Evolutionary conservation across 2,329 filamentous ascomycete species (phyloP).

Genomic region (Alternaria tenuissima): DNA sequence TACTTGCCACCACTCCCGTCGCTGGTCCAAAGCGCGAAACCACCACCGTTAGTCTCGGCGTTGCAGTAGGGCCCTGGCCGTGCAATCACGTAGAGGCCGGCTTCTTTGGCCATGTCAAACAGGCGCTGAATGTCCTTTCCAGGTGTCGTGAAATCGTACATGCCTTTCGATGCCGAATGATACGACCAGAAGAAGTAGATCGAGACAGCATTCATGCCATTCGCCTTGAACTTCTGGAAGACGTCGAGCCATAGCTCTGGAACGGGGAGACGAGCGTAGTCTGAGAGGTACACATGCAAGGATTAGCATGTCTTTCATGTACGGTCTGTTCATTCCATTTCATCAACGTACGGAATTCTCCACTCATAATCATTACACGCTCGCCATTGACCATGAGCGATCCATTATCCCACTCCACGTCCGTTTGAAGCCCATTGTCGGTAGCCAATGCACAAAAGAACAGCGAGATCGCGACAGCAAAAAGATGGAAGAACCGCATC

Average conservation of each 20-base stretch:
- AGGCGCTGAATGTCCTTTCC: slow-evolving; percentile 62
- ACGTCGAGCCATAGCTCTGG: slow-evolving; percentile 64
- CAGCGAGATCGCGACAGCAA: slow-evolving; percentile 16
- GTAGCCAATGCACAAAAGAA: slow-evolving; percentile 27
- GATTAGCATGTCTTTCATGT: background rate
- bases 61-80: slow-evolving; percentile 63
- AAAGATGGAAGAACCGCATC: slow-evolving; percentile 21
- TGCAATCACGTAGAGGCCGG: slow-evolving; percentile 61
- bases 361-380: slow-evolving; percentile 58
- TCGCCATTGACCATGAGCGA: slow-evolving; percentile 61
- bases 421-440: slow-evolving; percentile 40
- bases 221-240: slow-evolving; percentile 63
- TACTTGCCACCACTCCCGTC: slow-evolving; percentile 57
- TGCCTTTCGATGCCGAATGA: slow-evolving; percentile 55
- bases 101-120: slow-evolving; percentile 61
- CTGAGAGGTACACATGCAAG: background rate
- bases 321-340: background rate
- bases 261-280: slow-evolving; percentile 63
- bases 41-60: slow-evolving; percentile 61
- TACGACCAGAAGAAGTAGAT: slow-evolving; percentile 63
- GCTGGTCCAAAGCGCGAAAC: slow-evolving; percentile 57
- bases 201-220: slow-evolving; percentile 62
- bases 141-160: slow-evolving; percentile 61
- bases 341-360: slow-evolving; percentile 55
- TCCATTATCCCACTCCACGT: slow-evolving; percentile 63